A percentile compares a stretch with the other conserved stretches of the same genome.
phyloP scores from a whole-genome alignment of 78 protist genomes.

The Capsaspora owczarzaki region DNA sequence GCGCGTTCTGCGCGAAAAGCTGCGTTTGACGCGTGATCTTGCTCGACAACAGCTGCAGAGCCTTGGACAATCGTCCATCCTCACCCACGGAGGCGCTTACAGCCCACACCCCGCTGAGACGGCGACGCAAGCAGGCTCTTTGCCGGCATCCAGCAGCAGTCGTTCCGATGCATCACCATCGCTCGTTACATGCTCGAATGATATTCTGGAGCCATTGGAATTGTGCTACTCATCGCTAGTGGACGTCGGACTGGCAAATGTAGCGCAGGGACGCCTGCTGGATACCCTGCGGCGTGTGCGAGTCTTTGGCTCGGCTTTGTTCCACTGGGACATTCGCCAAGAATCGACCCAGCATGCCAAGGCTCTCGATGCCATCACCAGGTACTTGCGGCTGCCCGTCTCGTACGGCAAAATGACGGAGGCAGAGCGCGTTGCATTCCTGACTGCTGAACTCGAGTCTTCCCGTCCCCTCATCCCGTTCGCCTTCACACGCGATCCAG shows the following conservation, averaged over 20 bases:
- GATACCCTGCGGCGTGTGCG: slow-evolving; percentile 51
- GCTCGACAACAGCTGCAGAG: slow-evolving; percentile 2
- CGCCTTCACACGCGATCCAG: not conserved
- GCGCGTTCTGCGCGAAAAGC: slow-evolving; percentile 42
- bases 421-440: slow-evolving; percentile 14
- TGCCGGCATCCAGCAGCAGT: too few species aligned
- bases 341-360: slow-evolving; percentile 52
- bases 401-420: slow-evolving; percentile 32
- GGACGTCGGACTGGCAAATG: slow-evolving; percentile 30
- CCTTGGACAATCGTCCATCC: slow-evolving; percentile 1
- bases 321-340: slow-evolving; percentile 54
- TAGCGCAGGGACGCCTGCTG: slow-evolving; percentile 56
- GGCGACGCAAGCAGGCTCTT: too few species aligned
- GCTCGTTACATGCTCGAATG: slow-evolving; percentile 1
- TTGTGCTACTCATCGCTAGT: slow-evolving; percentile 43
- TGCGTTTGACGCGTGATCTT: slow-evolving; percentile 40
- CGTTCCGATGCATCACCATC: not conserved
- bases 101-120: not conserved
- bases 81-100: too few species aligned
- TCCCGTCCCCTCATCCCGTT: slow-evolving; percentile 27
- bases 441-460: slow-evolving; percentile 16
- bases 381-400: too few species aligned
- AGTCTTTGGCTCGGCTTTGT: slow-evolving; percentile 49
- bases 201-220: slow-evolving; percentile 39
- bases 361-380: slow-evolving; percentile 46